These are phyloP conservation scores for Kurtzmaniella quercitrusa DNA, from an alignment of 1,139 yeast species.

Conservation along the genomic window DNA sequence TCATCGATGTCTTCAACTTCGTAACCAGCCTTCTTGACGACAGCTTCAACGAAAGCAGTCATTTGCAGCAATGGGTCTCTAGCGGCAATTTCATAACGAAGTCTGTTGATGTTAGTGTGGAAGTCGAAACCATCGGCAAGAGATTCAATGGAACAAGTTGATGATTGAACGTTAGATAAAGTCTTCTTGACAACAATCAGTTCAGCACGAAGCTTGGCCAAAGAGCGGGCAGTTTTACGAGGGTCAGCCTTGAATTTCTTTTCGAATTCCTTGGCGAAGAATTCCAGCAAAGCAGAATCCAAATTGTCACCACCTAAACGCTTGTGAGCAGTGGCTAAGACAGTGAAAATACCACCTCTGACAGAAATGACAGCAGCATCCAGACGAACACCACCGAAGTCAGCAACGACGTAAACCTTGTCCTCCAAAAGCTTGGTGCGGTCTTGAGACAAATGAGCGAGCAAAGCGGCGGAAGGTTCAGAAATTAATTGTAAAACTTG, in stretches of 20 bases:
- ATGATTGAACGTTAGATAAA: constrained; percentile 80
- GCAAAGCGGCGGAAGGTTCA: constrained; percentile 90
- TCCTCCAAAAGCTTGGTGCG: constrained; percentile 61
- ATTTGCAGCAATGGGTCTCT: constrained; percentile 75
- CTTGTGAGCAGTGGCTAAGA: constrained; percentile 83
- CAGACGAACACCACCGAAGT: constrained; percentile 94
- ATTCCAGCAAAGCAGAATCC: constrained; percentile 77
- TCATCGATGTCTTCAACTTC: constrained; percentile 87
- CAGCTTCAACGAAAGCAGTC: constrained; percentile 70
- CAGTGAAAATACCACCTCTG: constrained; percentile 90
- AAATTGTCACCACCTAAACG: constrained; percentile 84
- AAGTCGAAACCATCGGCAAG: constrained; percentile 92
- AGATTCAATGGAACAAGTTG: constrained; percentile 93
- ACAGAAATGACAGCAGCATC: constrained; percentile 93
- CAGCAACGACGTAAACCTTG: constrained; percentile 87
- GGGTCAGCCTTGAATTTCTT: constrained; percentile 84
- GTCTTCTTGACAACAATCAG: constrained; percentile 87
- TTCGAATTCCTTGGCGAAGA: constrained; percentile 89
- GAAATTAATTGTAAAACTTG: constrained; percentile 82
- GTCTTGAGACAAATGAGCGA: constrained; percentile 62
- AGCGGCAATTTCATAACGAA: constrained; percentile 86
- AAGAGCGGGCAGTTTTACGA: constrained; percentile 72
- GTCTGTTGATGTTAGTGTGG: constrained; percentile 89
- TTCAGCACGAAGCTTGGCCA: constrained; percentile 86
- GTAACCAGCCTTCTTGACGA: constrained; percentile 76